Percentiles rank a stretch among this genome's conserved stretches.
Conservation (phyloP, 2,329 filamentous ascomycete species). For the Claviceps spartinae region DNA sequence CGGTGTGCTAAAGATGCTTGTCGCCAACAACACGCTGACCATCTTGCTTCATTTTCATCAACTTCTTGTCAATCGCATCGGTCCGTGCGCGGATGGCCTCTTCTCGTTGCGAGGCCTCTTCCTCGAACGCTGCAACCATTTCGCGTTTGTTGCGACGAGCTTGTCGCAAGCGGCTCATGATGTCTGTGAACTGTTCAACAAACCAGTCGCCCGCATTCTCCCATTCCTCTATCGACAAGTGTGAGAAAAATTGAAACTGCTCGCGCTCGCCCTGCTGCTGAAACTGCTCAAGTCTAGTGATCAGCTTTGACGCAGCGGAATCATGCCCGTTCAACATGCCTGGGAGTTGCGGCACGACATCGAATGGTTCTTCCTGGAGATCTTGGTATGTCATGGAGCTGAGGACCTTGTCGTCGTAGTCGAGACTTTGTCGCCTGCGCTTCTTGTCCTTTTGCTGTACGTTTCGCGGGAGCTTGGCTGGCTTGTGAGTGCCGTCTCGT, state of each 20-base stretch:
- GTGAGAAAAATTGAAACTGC: constrained; percentile 37
- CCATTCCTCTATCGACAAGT: constrained; percentile 43
- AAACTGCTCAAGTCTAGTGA: constrained; percentile 36
- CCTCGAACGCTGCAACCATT: constrained; percentile 37
- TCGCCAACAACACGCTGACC: constrained; percentile 42
- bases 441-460: constrained; percentile 18
- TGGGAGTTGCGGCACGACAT: constrained; percentile 35
- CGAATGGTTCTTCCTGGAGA: constrained; percentile 39
- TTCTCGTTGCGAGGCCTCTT: constrained; percentile 40
- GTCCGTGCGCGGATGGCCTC: constrained; percentile 38
- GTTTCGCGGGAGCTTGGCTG: constrained; percentile 8
- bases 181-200: constrained; percentile 35
- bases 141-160: constrained; percentile 36
- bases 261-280: constrained; percentile 30
- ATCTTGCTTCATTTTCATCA: constrained; percentile 41
- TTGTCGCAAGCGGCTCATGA: constrained; percentile 34
- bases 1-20: constrained; percentile 12
- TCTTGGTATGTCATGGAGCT: constrained; percentile 38
- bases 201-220: constrained; percentile 49
- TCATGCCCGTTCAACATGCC: constrained; percentile 20
- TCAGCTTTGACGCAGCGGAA: constrained; percentile 27
- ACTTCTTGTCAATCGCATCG: constrained; percentile 40
- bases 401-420: constrained; percentile 45
- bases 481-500: constrained; percentile 12
- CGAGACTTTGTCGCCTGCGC: constrained; percentile 31